phyloP scores from a whole-genome alignment of 2,329 filamentous ascomycete species.

The Beauveria australis region DNA sequence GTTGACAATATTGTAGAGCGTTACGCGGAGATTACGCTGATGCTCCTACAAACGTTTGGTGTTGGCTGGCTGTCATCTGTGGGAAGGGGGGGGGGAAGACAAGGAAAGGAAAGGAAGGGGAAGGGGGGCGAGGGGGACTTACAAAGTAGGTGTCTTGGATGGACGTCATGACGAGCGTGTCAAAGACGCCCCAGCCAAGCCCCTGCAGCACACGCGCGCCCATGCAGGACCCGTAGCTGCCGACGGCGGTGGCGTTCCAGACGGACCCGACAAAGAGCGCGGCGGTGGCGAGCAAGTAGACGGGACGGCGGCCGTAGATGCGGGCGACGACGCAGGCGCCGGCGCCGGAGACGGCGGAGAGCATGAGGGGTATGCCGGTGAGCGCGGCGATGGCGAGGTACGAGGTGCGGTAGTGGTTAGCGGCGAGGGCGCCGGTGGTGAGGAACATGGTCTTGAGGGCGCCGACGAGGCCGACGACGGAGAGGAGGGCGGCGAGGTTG shows the following conservation, averaged over 20 bases:
- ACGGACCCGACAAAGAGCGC: constrained; percentile 40
- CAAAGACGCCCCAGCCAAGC: constrained; percentile 51
- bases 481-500: constrained; percentile 38
- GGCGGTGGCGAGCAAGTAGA: constrained; percentile 40
- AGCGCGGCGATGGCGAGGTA: constrained; percentile 41
- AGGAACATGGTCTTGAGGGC: constrained; percentile 49
- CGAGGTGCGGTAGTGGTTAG: constrained; percentile 33
- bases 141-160: constrained; percentile 53
- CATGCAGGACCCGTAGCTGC: constrained; percentile 39
- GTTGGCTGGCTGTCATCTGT: too few relatives aligned
- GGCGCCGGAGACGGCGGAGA: constrained; percentile 39
- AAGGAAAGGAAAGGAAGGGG: neutral
- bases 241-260: constrained; percentile 39
- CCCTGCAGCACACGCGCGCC: constrained; percentile 46
- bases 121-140: too few relatives aligned
- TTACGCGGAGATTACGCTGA: constrained; percentile 37
- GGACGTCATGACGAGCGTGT: constrained; percentile 42
- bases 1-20: constrained; percentile 36
- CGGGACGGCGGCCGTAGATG: constrained; percentile 43
- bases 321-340: constrained; percentile 34
- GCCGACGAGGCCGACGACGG: constrained; percentile 37
- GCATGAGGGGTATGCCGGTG: constrained; percentile 44
- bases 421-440: constrained; percentile 37
- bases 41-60: constrained; percentile 34
- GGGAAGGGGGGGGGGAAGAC: too few relatives aligned